Base-by-base conservation (phyloP, 2,329 filamentous ascomycete species). In the Simplicillium sp. region DNA sequence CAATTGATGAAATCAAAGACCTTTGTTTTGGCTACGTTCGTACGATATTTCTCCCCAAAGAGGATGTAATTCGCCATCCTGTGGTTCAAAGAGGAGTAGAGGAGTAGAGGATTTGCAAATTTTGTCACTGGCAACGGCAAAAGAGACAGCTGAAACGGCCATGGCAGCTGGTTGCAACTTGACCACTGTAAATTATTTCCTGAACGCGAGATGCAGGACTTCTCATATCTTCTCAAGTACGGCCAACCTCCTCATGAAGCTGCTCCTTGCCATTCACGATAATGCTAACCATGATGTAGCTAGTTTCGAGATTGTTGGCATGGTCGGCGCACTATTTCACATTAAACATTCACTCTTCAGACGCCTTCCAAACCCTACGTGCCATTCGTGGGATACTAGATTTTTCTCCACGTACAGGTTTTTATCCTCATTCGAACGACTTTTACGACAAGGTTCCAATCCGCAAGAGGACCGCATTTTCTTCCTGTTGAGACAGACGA, bases 191-290 rank as follows among this genome's bases (percentile, higher is more conserved):
- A 65, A 67, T 25, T 64, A 64, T 45, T 72, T 67, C 40, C 55
- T 51, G 2, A 52, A 61, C 5, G 50, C 59, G 8, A 59, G 56
- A 1, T 58, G 59, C 29, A 61, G 62, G 38, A 63, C 67, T 6
- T 59, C 59, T 2, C 71, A 75, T 50, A 45, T 75, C 2, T 75
- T 75, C 41, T 68, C 70, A n/a, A 73, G 79, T 1, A 66, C 71
- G 0, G 78, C 78, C 38, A 75, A 79, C 49, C 62, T 79, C 1
- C 53, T 76, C 3, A 74, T 72, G n/a, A 78, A 79, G 74, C 55
- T 78, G 1, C 65, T 66, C 36, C 62, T 64, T 18, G 65, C 64
- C 0, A 58, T 76, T 15, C 70, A 75, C 40, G 67, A 75, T 16
- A 58, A 60, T 6, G 55, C 67, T 35, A 74, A 61, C 38, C 63